Conservation (phyloP, 805 yeast genomes). For the Candida chilensis region DNA sequence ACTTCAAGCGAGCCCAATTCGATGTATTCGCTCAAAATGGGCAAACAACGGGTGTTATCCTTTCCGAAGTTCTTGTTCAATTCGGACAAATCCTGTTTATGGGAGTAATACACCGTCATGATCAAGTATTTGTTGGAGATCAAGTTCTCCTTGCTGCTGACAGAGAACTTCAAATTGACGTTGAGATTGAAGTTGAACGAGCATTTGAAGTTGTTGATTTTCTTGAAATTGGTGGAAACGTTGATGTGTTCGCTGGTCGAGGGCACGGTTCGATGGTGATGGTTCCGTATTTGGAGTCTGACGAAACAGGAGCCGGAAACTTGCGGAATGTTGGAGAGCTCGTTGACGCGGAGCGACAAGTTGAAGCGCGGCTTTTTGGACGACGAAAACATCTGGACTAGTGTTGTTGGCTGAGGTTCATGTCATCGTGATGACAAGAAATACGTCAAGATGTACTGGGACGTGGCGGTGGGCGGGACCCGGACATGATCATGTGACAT, state of each 20-base stretch:
- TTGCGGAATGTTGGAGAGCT: constrained; percentile 80
- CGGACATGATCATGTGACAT: no score
- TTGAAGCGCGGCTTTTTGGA: constrained; percentile 52
- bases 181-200: constrained; percentile 20
- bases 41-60: no score
- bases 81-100: constrained; percentile 12
- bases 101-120: constrained; percentile 24
- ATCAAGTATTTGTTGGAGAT: constrained; percentile 32
- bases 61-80: constrained; percentile 16
- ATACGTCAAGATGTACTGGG: no score
- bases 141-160: constrained; percentile 24
- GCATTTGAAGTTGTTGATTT: constrained; percentile 29
- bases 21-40: no score
- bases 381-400: constrained; percentile 5
- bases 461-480: no score
- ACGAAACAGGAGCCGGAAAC: constrained; percentile 59
- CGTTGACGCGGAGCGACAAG: constrained; percentile 49
- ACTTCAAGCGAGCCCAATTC: constrained; percentile 59
- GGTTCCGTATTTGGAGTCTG: constrained; percentile 53
- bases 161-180: constrained; percentile 28
- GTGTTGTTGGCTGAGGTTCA: no score
- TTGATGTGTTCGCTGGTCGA: constrained; percentile 9
- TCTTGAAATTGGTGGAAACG: constrained; percentile 16
- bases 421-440: no score
- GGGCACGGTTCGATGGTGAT: constrained; percentile 29